These are phyloP conservation scores for Leishmania martiniquensis DNA, from an alignment of 208 protist species.

Conservation along the genomic window DNA sequence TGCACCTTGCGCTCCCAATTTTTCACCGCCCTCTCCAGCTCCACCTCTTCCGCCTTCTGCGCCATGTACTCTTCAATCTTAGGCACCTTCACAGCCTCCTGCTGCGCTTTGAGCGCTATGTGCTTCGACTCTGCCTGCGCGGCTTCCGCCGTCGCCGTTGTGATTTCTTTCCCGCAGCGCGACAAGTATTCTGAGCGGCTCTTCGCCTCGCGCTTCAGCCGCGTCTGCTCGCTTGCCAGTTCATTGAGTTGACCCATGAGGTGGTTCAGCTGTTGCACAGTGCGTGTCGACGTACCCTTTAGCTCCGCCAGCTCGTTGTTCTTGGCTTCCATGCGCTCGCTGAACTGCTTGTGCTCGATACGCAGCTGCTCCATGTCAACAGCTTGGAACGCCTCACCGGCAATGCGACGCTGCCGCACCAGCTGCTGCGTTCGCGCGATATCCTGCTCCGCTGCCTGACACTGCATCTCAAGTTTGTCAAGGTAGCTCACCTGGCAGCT, in stretches of 20 bases:
- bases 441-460: slow-evolving; percentile 63
- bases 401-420: slow-evolving; percentile 88
- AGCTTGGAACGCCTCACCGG: slow-evolving; percentile 92
- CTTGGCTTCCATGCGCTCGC: slow-evolving; percentile 94
- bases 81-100: slow-evolving; percentile 91
- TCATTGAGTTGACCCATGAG: slow-evolving; percentile 89
- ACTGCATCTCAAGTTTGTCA: slow-evolving; percentile 92
- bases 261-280: slow-evolving; percentile 92
- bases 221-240: slow-evolving; percentile 81
- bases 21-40: slow-evolving; percentile 82
- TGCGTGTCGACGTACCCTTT: slow-evolving; percentile 95
- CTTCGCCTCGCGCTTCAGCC: slow-evolving; percentile 87
- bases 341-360: slow-evolving; percentile 97
- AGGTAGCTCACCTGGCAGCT: slow-evolving; percentile 70
- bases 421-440: slow-evolving; percentile 87
- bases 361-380: slow-evolving; percentile 97
- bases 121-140: slow-evolving; percentile 75
- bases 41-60: slow-evolving; percentile 93
- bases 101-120: slow-evolving; percentile 69
- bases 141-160: slow-evolving; percentile 70
- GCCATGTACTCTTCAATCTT: slow-evolving; percentile 95
- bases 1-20: slow-evolving; percentile 94
- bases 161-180: slow-evolving; percentile 64
- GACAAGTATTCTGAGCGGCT: slow-evolving; percentile 78
- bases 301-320: slow-evolving; percentile 94